A percentile compares a stretch with the other conserved stretches of the same genome.
phyloP scores from a whole-genome alignment of 2,329 filamentous ascomycete genomes.

The Beauveria rudraprayagi region DNA sequence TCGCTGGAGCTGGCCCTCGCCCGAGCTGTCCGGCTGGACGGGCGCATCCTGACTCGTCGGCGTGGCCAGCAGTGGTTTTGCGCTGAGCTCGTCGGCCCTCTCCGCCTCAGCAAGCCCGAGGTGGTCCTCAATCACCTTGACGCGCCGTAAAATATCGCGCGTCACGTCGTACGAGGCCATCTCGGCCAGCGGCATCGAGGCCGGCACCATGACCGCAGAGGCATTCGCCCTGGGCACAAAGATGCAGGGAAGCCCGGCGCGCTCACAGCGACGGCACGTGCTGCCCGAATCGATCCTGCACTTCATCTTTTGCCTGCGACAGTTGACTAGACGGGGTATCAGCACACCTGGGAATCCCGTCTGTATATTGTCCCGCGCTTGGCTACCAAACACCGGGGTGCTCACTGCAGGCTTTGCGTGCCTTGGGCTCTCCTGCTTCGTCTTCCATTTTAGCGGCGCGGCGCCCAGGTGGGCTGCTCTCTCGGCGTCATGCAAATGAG shows the following conservation, averaged over 20 bases:
- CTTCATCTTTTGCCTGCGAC: slow-evolving; percentile 28
- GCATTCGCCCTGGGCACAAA: slow-evolving; percentile 34
- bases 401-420: slow-evolving; percentile 24
- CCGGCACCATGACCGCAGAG: slow-evolving; percentile 13
- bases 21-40: slow-evolving; percentile 3
- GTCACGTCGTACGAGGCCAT: slow-evolving; percentile 10
- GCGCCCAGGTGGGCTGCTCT: not conserved
- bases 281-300: slow-evolving; percentile 27
- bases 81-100: not conserved
- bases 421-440: slow-evolving; percentile 17
- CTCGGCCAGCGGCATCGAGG: not conserved
- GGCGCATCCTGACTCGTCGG: slow-evolving; percentile 14
- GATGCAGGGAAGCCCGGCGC: slow-evolving; percentile 28
- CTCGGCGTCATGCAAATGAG: not conserved
- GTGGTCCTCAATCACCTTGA: slow-evolving; percentile 21
- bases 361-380: not conserved
- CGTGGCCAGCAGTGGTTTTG: not conserved
- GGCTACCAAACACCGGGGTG: not conserved
- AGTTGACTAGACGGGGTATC: slow-evolving; percentile 17
- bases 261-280: slow-evolving; percentile 26
- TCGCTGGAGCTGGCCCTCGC: slow-evolving; percentile 13
- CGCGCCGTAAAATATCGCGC: slow-evolving; percentile 12
- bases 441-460: slow-evolving; percentile 7
- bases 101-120: slow-evolving; percentile 15
- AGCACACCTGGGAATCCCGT: not conserved